A percentile compares a stretch with the other conserved stretches of the same genome.
phyloP scores from a whole-genome alignment of 495 filamentous ascomycete species.

The Neurospora sp. region DNA sequence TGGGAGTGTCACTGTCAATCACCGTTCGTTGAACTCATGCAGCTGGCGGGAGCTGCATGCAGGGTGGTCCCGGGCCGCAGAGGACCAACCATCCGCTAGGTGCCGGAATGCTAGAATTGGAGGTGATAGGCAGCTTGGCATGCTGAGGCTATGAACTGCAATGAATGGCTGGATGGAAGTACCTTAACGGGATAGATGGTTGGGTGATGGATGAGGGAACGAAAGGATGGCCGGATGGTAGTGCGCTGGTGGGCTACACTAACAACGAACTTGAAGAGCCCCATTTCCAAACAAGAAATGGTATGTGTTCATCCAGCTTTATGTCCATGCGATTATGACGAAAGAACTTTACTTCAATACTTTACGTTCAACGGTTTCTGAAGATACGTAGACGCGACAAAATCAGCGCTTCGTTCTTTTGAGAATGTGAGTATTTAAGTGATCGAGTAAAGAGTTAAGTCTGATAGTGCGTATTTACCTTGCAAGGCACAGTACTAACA shows the following conservation, averaged over 20 bases:
- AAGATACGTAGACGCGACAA: background rate
- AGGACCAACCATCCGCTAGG: too few species aligned
- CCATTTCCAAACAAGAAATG: background rate
- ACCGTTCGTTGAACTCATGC: too few species aligned
- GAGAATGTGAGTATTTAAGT: background rate
- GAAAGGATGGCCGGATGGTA: too few species aligned
- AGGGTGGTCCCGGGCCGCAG: too few species aligned
- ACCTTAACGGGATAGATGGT: background rate
- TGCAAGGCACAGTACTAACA: background rate
- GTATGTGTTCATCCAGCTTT: too few species aligned
- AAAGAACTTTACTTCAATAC: background rate
- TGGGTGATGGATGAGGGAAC: background rate
- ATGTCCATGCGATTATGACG: background rate
- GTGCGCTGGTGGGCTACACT: background rate
- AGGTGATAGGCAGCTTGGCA: background rate
- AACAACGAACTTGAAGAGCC: background rate
- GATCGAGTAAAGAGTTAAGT: background rate
- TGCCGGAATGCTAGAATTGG: background rate
- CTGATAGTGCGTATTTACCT: background rate
- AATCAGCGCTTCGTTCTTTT: background rate
- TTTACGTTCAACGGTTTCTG: background rate
- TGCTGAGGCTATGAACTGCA: background rate
- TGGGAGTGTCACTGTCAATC: too few species aligned
- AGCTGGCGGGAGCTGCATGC: too few species aligned
- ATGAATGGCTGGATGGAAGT: background rate